phyloP scores from a whole-genome alignment of 352 stramenopile species.

The Phytopythium vexans region DNA sequence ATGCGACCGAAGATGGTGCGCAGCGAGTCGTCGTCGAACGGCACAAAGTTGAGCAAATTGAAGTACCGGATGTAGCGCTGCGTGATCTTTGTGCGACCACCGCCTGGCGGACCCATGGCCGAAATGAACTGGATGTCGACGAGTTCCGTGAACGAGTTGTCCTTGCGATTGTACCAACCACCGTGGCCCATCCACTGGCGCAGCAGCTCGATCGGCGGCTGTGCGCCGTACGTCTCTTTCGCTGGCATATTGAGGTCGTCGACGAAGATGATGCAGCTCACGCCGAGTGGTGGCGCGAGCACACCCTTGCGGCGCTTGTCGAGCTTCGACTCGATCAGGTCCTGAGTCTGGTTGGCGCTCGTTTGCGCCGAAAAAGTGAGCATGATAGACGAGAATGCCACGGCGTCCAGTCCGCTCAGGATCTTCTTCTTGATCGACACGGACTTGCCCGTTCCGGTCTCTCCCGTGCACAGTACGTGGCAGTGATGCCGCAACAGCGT shows the following conservation, averaged over 20 bases:
- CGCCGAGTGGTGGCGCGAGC: conserved; percentile 85
- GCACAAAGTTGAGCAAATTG: conserved; percentile 92
- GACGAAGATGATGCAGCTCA: conserved; percentile 92
- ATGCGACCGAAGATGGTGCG: conserved; percentile 88
- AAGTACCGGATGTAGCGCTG: conserved; percentile 93
- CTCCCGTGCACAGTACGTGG: conserved; percentile 89
- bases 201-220: conserved; percentile 92
- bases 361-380: conserved; percentile 94
- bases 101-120: conserved; percentile 91
- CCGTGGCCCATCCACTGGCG: conserved; percentile 94
- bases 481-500: conserved; percentile 84
- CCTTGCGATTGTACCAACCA: conserved; percentile 93
- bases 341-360: conserved; percentile 92
- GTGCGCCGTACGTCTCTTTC: conserved; percentile 92
- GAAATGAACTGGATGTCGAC: conserved; percentile 92
- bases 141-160: conserved; percentile 91
- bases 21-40: conserved; percentile 87
- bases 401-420: conserved; percentile 58
- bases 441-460: conserved; percentile 93
- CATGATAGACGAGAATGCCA: conserved; percentile 83
- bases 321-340: conserved; percentile 93
- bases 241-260: conserved; percentile 95
- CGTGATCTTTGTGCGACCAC: conserved; percentile 89
- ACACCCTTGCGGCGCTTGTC: conserved; percentile 93
- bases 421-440: conserved; percentile 94